Evolutionary conservation across 2,329 filamentous ascomycete genomes (phyloP).

Genomic region (Claviceps quebecensis): DNA sequence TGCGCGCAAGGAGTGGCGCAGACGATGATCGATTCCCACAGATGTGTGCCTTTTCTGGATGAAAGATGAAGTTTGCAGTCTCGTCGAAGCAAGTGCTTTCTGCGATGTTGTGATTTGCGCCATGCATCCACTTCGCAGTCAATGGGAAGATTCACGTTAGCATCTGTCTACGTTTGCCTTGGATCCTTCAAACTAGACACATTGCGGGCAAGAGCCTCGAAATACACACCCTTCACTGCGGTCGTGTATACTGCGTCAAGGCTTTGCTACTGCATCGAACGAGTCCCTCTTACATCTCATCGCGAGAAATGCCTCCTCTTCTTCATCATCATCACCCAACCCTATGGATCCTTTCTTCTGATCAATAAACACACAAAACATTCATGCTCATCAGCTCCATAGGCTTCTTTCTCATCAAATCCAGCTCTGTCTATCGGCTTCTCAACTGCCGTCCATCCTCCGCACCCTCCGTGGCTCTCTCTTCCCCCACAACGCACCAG

Average conservation of each 20-base stretch:
- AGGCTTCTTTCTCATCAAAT: constrained; percentile 47
- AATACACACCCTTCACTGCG: background rate
- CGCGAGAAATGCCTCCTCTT: background rate
- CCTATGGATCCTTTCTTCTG: constrained; percentile 5
- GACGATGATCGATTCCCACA: background rate
- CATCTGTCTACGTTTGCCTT: constrained; percentile 15
- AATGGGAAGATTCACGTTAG: constrained; percentile 24
- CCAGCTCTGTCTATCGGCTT: constrained; percentile 45
- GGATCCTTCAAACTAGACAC: background rate
- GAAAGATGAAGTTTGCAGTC: background rate
- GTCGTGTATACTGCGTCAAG: constrained; percentile 1
- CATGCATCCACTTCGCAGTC: constrained; percentile 12
- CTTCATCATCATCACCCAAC: constrained; percentile 2
- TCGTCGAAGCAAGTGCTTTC: background rate
- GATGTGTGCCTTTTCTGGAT: background rate
- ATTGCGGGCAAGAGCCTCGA: background rate
- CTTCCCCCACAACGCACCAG: constrained; percentile 74
- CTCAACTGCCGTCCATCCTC: constrained; percentile 51
- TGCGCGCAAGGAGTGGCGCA: background rate
- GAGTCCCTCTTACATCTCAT: constrained; percentile 4
- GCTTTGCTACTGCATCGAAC: constrained; percentile 1
- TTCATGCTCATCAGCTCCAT: constrained; percentile 14
- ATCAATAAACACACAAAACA: background rate
- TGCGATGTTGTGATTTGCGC: background rate
- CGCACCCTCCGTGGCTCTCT: constrained; percentile 60